A percentile compares a stretch with the other conserved stretches of the same genome.
Conservation (phyloP, 345 rosid genomes). For the Hevea brasiliensis region DNA sequence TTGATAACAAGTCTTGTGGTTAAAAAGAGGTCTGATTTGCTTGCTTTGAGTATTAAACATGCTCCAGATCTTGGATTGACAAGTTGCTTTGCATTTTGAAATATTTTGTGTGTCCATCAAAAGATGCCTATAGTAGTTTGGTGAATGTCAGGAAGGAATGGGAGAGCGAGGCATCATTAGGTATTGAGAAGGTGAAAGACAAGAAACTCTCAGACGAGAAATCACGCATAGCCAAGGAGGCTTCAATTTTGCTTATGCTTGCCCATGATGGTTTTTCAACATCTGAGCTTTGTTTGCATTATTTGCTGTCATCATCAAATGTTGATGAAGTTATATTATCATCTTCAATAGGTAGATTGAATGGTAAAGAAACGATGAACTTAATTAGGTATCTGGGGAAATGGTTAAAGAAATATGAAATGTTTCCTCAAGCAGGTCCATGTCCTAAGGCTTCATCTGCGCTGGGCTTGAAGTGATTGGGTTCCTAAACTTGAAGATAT, state of each 20-base stretch:
- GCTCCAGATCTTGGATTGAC: slow-evolving; percentile 61
- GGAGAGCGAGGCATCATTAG: slow-evolving; percentile 65
- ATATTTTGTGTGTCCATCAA: slow-evolving; percentile 71
- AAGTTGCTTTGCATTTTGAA: slow-evolving; percentile 62
- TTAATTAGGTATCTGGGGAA: slow-evolving; percentile 65
- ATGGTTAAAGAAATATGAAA: slow-evolving; percentile 79
- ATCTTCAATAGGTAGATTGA: slow-evolving; percentile 55
- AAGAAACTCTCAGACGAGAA: slow-evolving; percentile 39
- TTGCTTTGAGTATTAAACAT: slow-evolving; percentile 56
- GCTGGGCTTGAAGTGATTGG: slow-evolving; percentile 68
- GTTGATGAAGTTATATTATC: slow-evolving; percentile 66
- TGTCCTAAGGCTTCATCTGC: slow-evolving; percentile 58
- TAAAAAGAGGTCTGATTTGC: slow-evolving; percentile 66
- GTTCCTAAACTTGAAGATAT: slow-evolving; percentile 72
- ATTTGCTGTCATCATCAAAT: slow-evolving; percentile 50
- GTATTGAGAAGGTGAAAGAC: slow-evolving; percentile 48
- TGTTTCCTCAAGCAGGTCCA: slow-evolving; percentile 72
- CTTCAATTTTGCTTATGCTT: slow-evolving; percentile 74
- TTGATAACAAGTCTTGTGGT: slow-evolving; percentile 50
- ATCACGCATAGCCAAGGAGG: slow-evolving; percentile 52
- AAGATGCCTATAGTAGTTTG: slow-evolving; percentile 56
- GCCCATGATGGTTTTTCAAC: slow-evolving; percentile 72
- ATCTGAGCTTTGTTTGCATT: slow-evolving; percentile 79
- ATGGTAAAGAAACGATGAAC: slow-evolving; percentile 59
- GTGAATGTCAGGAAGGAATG: slow-evolving; percentile 62